Base-by-base conservation (phyloP, 2,329 filamentous ascomycete species). In the Ceratocystis harringtonii region DNA sequence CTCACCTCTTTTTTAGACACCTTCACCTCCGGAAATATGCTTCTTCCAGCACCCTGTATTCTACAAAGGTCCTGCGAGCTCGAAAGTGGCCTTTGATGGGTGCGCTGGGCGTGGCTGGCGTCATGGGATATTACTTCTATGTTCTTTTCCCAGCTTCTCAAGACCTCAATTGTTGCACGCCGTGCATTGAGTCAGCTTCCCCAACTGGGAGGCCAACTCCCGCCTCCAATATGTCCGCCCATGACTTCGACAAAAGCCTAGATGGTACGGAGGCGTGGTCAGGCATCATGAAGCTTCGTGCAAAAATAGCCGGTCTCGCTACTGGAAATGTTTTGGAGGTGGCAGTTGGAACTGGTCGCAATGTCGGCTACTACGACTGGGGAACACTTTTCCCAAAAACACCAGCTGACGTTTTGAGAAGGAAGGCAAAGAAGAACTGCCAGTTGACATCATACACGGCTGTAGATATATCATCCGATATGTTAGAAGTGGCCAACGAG, bases 291-390 rank as follows among this genome's bases (percentile, higher is more conserved):
- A 73, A 72, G 19, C 73, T 85, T 63, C 78, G 84, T 10, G 74
- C 75, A 62, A 73, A 75, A 25, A 74, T 87, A 30, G 80, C 79
- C 1, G 70, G 72, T 12, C 72, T 74, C 41, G 83, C 80, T 5
- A 72, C 71, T 0, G 84, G 84, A 1, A 76, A 84, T 71, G 84
- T 86, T 12, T 77, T 86, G 41, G 84, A 86, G 72, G 77, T 86
- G 12, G 83, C 83, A 19, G 78, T 86, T 65, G 84, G 84, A 19
- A 84, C 84, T 2, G 84, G 84, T 2, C 77, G 84, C 12, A 87
- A 86, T 70, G 71, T 86, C 17, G 75, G 77, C 48, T 83, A 79
- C 72, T 85, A 85, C 71, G 75, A 80, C 70, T 86, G 83, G 82
- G 76, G 75, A 19, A 73, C 74, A 15, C 71, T 80, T 10, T 72